A percentile compares a stretch with the other conserved stretches of the same genome.
Conservation (phyloP, 352 stramenopile species). For the Globisporangium polare region DNA sequence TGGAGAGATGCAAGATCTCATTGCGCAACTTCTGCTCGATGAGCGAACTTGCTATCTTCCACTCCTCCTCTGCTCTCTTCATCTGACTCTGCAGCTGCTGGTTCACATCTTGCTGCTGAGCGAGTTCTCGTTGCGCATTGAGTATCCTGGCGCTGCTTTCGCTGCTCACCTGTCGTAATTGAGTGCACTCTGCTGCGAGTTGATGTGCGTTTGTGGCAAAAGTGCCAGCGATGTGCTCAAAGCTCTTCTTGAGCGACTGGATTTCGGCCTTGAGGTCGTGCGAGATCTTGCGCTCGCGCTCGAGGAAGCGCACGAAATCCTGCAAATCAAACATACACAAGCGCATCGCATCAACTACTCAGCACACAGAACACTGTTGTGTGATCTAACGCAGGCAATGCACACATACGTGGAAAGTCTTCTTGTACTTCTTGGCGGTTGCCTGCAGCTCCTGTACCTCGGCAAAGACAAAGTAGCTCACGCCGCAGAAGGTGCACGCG, state of each 20-base stretch:
- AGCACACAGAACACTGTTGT: neutral
- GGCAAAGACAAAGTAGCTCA: slow-evolving; percentile 85
- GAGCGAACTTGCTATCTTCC: slow-evolving; percentile 26
- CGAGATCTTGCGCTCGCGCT: slow-evolving; percentile 44
- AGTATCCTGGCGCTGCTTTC: slow-evolving; percentile 20
- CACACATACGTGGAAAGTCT: slow-evolving; percentile 48
- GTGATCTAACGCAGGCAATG: neutral
- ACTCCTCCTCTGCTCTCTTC: slow-evolving; percentile 36
- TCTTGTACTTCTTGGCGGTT: slow-evolving; percentile 69
- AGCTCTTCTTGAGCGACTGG: slow-evolving; percentile 29
- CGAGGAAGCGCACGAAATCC: slow-evolving; percentile 67
- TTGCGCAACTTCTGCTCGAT: slow-evolving; percentile 65
- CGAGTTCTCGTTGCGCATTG: slow-evolving; percentile 20
- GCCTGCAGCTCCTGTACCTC: slow-evolving; percentile 76
- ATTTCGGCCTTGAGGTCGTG: slow-evolving; percentile 38
- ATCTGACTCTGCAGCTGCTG: slow-evolving; percentile 24
- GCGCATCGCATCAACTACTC: neutral
- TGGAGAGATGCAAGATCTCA: slow-evolving; percentile 59
- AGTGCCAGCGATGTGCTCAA: slow-evolving; percentile 21
- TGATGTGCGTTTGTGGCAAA: slow-evolving; percentile 17
- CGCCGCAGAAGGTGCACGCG: slow-evolving; percentile 79
- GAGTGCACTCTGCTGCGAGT: slow-evolving; percentile 23
- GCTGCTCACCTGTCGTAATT: slow-evolving; percentile 4
- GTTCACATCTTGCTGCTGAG: slow-evolving; percentile 8
- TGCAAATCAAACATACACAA: slow-evolving; percentile 13